Conservation (phyloP, 768 basidiomycete species). For the Pholiota molesta region DNA sequence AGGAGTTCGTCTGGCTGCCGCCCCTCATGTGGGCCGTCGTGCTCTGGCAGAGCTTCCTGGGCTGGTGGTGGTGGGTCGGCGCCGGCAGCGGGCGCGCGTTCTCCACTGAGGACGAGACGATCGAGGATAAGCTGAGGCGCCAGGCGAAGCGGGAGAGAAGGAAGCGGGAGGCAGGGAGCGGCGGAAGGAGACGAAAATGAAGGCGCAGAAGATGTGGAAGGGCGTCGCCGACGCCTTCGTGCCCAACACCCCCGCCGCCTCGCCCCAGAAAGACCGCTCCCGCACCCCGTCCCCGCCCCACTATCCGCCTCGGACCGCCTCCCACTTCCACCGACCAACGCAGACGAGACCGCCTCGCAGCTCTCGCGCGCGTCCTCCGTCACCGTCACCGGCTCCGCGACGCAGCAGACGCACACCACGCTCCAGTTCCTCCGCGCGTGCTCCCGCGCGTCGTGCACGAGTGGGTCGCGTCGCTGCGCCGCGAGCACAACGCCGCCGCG, state of each 20-base stretch:
- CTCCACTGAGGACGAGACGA: conserved; percentile 47
- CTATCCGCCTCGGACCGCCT: not conserved
- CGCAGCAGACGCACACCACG: conserved; percentile 16
- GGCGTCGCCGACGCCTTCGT: conserved; percentile 57
- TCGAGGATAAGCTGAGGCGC: conserved; percentile 62
- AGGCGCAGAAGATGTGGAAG: conserved; percentile 58
- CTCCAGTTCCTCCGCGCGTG: conserved; percentile 35
- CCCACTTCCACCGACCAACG: not conserved
- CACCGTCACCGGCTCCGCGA: conserved; percentile 9
- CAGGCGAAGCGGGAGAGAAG: conserved; percentile 59
- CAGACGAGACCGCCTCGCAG: conserved; percentile 8
- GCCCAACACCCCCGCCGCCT: not conserved
- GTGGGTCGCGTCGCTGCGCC: conserved; percentile 64
- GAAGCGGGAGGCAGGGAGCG: conserved; percentile 49
- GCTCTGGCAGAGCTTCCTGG: conserved; percentile 96
- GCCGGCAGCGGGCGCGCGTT: conserved; percentile 73
- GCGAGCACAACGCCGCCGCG: conserved; percentile 73
- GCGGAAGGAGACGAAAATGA: conserved; percentile 51
- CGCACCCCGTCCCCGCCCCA: not conserved
- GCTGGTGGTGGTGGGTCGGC: conserved; percentile 99
- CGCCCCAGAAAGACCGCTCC: not conserved
- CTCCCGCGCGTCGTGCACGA: conserved; percentile 47
- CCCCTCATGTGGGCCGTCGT: conserved; percentile 89
- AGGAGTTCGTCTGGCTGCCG: conserved; percentile 92
- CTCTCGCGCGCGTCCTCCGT: conserved; percentile 10